Base-by-base conservation (phyloP, 768 basidiomycete species). In the Leccinellum luteum region DNA sequence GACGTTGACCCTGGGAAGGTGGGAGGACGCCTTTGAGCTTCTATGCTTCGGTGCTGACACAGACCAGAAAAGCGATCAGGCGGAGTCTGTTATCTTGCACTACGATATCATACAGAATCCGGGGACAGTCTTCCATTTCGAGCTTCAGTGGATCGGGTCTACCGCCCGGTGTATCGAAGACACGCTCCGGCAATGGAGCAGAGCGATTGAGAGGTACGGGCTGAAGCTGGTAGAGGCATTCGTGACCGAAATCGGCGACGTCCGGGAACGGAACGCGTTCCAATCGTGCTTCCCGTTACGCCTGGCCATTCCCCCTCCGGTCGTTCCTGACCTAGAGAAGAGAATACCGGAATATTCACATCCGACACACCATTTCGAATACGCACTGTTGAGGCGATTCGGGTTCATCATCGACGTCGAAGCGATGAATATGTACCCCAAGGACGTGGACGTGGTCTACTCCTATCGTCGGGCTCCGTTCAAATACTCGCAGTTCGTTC, bases 31-130 rank as follows among this genome's bases (percentile, higher is more conserved):
- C 10, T 45, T 51, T 23, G 48, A 21, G 48, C 19, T 47, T 51
- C 52, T 59, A 32, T 43, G 25, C 17, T 21, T 17, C 28, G 31
- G 31, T 30, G 6, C 53, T 67, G 56, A 73, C 38, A 43, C 23
- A 27, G 41, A n/a, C 7, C 41, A 90, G 87, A 82, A 81, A 74
- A 94, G 91, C 66, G 89, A 92, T 70, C 88, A 92, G 64, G 90
- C 93, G 1, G 94, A 97, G 73, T 82, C 86, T 3, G 90, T 92
- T 17, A 81, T 95, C 30, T 78, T 98, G 25, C 95, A 98, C 69
- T 86, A 95, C 71, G 97, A 98, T 73, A 84, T 97, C 56, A 90
- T 96, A 52, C 96, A 98, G 71, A 98, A 98, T 66, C 90, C 93
- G 0, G 83, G 80, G n/a, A 96, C 89, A 28, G 92, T 90, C 57